These are phyloP conservation scores for Colletotrichum sp. DNA, from an alignment of 2,329 filamentous ascomycete species.

Conservation along the genomic window DNA sequence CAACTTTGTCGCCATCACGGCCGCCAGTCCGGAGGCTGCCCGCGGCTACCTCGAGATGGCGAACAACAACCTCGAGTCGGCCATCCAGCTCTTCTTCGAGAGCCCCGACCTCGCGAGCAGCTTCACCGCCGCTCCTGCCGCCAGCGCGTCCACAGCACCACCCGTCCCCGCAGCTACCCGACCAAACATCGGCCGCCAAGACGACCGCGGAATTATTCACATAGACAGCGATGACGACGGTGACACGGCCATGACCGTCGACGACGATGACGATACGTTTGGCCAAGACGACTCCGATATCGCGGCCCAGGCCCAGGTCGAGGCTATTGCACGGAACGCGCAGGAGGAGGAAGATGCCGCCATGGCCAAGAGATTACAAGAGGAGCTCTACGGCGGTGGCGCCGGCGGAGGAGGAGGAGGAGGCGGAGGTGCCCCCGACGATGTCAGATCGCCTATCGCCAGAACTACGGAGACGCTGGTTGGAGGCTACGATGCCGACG, in stretches of 20 bases:
- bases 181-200: slow-evolving; percentile 47
- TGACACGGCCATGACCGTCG: slow-evolving; percentile 43
- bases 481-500: slow-evolving; percentile 61
- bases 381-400: slow-evolving; percentile 74
- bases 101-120: slow-evolving; percentile 73
- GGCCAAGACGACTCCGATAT: slow-evolving; percentile 42
- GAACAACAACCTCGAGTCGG: slow-evolving; percentile 83
- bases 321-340: slow-evolving; percentile 48
- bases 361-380: slow-evolving; percentile 89
- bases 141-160: slow-evolving; percentile 24
- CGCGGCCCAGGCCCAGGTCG: slow-evolving; percentile 34
- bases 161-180: slow-evolving; percentile 30
- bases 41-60: slow-evolving; percentile 84
- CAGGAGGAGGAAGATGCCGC: slow-evolving; percentile 88
- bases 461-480: slow-evolving; percentile 91
- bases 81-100: slow-evolving; percentile 89
- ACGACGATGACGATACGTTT: slow-evolving; percentile 41
- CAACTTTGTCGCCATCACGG: slow-evolving; percentile 83
- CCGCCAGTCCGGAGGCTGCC: slow-evolving; percentile 74
- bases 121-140: slow-evolving; percentile 41
- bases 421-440: slow-evolving; percentile 55
- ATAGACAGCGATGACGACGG: slow-evolving; percentile 80
- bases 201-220: slow-evolving; percentile 68
- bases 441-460: slow-evolving; percentile 87
- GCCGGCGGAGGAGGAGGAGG: slow-evolving; percentile 44